Evolutionary conservation across 2,329 filamentous ascomycete genomes (phyloP).

Genomic region (Aspergillus chevalieri): DNA sequence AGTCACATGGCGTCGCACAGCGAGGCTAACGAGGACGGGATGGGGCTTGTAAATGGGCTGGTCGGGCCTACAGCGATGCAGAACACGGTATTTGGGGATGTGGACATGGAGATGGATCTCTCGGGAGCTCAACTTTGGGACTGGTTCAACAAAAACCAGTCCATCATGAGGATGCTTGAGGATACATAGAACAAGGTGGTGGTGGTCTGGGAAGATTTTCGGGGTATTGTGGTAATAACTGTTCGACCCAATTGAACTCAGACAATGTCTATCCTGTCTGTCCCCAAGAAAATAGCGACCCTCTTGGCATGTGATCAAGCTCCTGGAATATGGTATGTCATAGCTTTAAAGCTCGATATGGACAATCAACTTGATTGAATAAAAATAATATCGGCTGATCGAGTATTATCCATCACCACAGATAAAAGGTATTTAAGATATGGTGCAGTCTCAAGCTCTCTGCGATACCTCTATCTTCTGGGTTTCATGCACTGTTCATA

Average conservation of each 20-base stretch:
- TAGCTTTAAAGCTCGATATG: too few species aligned
- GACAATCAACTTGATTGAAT: too few species aligned
- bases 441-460: background rate
- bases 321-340: too few species aligned
- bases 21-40: background rate
- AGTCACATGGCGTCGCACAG: background rate
- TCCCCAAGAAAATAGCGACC: background rate
- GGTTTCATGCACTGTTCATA: background rate
- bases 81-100: constrained; percentile 1
- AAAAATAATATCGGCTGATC: background rate
- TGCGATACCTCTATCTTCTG: background rate
- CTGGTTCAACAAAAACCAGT: constrained; percentile 9
- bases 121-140: constrained; percentile 7
- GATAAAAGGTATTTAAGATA: background rate
- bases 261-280: background rate
- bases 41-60: background rate
- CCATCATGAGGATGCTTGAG: background rate
- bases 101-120: constrained; percentile 7
- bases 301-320: background rate
- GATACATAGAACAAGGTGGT: background rate
- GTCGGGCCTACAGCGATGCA: background rate
- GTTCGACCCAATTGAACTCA: constrained; percentile 4
- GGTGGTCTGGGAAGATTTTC: background rate
- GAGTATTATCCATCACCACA: background rate
- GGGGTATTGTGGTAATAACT: background rate